These are phyloP conservation scores for Chaetomium tenue DNA, from an alignment of 495 filamentous ascomycete genomes.

Conservation along the genomic window DNA sequence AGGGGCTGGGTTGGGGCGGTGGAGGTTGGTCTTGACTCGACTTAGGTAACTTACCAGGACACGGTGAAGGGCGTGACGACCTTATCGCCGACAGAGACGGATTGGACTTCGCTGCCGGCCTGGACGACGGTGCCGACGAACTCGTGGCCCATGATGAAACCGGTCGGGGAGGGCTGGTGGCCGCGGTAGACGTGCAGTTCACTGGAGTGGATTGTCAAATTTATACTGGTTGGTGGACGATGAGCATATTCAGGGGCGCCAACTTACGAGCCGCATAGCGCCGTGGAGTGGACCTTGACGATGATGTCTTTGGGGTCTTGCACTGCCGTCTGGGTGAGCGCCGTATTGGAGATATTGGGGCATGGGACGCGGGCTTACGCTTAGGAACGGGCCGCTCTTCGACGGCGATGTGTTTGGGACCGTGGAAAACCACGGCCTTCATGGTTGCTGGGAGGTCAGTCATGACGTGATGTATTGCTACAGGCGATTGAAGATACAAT, in stretches of 20 bases:
- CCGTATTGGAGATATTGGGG: not conserved
- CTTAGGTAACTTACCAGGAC: constrained; percentile 71
- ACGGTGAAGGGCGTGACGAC: constrained; percentile 83
- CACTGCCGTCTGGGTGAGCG: constrained; percentile 43
- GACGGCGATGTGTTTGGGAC: constrained; percentile 58
- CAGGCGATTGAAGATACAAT: not conserved
- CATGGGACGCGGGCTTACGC: constrained; percentile 31
- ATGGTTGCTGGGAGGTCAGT: constrained; percentile 44
- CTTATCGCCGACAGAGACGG: constrained; percentile 70
- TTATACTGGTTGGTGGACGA: not conserved
- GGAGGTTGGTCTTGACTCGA: too few species aligned
- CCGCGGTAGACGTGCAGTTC: constrained; percentile 91
- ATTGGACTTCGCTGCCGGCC: constrained; percentile 64
- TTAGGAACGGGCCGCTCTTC: constrained; percentile 65
- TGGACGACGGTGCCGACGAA: constrained; percentile 76
- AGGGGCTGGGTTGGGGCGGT: not conserved
- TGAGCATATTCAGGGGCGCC: not conserved
- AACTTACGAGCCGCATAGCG: constrained; percentile 86
- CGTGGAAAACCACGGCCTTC: constrained; percentile 72
- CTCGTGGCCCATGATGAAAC: constrained; percentile 68
- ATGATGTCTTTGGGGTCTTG: constrained; percentile 73
- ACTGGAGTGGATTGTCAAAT: constrained; percentile 31
- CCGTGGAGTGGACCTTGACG: constrained; percentile 80
- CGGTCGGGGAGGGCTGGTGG: constrained; percentile 57
- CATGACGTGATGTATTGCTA: not conserved